phyloP scores from a whole-genome alignment of 306 rosid genomes.

The Lupinus albus region DNA sequence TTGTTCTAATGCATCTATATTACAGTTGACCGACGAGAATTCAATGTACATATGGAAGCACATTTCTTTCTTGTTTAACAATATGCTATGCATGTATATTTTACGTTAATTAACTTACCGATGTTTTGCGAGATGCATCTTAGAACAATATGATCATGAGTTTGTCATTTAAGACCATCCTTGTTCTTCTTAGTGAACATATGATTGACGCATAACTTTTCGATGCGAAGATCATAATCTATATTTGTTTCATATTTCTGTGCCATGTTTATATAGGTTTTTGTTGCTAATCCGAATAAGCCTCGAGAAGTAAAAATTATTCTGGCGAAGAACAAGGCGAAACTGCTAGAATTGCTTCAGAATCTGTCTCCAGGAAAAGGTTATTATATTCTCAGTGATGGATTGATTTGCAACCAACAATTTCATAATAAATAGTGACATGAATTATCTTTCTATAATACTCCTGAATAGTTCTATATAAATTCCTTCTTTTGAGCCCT shows the following conservation, averaged over 20 bases:
- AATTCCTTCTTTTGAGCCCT: not conserved
- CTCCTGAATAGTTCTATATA: not conserved
- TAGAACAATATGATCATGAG: not conserved
- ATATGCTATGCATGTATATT: not conserved
- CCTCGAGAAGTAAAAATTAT: slow-evolving; percentile 81
- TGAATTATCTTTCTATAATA: slow-evolving; percentile 19
- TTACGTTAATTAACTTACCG: not conserved
- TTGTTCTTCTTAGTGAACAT: not conserved
- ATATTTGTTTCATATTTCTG: slow-evolving; percentile 1
- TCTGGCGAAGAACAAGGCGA: slow-evolving; percentile 73
- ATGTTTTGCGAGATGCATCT: not conserved
- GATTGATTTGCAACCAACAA: slow-evolving; percentile 23
- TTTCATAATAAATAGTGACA: not conserved
- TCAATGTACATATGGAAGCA: slow-evolving; percentile 10
- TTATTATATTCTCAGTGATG: slow-evolving; percentile 36
- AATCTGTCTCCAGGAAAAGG: slow-evolving; percentile 85
- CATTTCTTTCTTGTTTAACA: slow-evolving; percentile 1
- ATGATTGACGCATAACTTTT: not conserved
- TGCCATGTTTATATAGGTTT: slow-evolving; percentile 58
- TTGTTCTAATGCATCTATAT: too few relatives aligned
- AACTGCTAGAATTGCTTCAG: slow-evolving; percentile 77
- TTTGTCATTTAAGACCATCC: not conserved
- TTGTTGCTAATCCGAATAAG: slow-evolving; percentile 92
- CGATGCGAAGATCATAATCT: slow-evolving; percentile 5
- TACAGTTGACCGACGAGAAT: slow-evolving; percentile 7